Conservation (phyloP, 2,329 filamentous ascomycete genomes). For the Clarireedia homoeocarpa region DNA sequence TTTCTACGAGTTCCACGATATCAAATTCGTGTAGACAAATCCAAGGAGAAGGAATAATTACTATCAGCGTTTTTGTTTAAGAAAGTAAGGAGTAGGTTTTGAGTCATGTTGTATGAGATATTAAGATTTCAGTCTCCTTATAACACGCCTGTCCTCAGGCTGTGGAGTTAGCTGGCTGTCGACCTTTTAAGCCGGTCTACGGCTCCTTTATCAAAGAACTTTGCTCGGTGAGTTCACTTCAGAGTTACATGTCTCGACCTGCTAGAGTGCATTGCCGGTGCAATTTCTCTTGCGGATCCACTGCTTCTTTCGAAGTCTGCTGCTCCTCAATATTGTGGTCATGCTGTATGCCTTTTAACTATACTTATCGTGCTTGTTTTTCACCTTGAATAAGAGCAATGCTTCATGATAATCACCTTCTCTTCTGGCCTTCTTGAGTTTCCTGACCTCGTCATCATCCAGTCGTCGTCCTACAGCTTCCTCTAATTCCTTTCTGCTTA, state of each 20-base stretch:
- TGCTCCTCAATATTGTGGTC: background rate
- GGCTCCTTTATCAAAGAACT: too few relatives aligned
- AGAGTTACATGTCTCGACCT: too few relatives aligned
- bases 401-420: constrained; percentile 89
- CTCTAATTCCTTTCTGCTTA: constrained; percentile 79
- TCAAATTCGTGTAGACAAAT: background rate
- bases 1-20: background rate
- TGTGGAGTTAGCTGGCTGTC: too few relatives aligned
- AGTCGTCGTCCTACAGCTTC: constrained; percentile 67
- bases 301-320: background rate
- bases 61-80: too few relatives aligned
- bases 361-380: constrained; percentile 88
- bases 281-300: background rate
- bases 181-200: too few relatives aligned
- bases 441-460: constrained; percentile 79
- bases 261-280: too few relatives aligned
- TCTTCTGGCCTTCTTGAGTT: constrained; percentile 70
- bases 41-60: too few relatives aligned
- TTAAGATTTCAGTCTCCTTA: too few relatives aligned
- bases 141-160: too few relatives aligned
- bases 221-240: too few relatives aligned
- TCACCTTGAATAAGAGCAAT: constrained; percentile 78
- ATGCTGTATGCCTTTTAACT: constrained; percentile 31
- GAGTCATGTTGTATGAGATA: too few relatives aligned
- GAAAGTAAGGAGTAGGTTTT: too few relatives aligned